Evolutionary conservation across 2,329 filamentous ascomycete genomes (phyloP).

Genomic region (Acrocalymma vagum): DNA sequence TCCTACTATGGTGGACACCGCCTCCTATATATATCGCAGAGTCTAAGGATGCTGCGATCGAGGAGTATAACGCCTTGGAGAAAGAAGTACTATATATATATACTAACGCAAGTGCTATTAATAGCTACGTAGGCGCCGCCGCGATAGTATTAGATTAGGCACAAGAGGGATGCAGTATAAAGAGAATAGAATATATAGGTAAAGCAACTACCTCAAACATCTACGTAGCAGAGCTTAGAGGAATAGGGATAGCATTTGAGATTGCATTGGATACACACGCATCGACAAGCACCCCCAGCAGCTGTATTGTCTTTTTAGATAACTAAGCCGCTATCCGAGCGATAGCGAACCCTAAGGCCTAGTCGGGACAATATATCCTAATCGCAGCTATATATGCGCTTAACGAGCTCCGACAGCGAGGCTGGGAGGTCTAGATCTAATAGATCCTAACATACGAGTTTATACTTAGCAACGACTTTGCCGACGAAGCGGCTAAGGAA

Average conservation of each 20-base stretch:
- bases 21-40: no score
- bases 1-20: no score
- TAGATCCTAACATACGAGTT: conserved; percentile 15
- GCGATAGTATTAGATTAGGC: conserved; percentile 20
- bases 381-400: conserved; percentile 20
- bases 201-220: conserved; percentile 20
- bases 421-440: conserved; percentile 14
- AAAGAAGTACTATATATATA: no score
- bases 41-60: no score
- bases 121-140: conserved; percentile 19
- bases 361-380: conserved; percentile 21
- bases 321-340: conserved; percentile 23
- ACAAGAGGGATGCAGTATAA: conserved; percentile 19
- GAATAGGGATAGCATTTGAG: conserved; percentile 25
- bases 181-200: conserved; percentile 14
- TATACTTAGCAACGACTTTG: conserved; percentile 11
- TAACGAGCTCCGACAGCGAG: conserved; percentile 12
- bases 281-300: conserved; percentile 9
- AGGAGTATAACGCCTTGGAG: no score
- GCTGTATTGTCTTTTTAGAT: conserved; percentile 23
- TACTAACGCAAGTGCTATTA: conserved; percentile 26
- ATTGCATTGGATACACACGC: conserved; percentile 20
- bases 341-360: conserved; percentile 17
- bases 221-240: conserved; percentile 20
- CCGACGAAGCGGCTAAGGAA: conserved; percentile 24